Evolutionary conservation across 108 stramenopile genomes (phyloP), one percentile per base, ranked within the genome.

Genomic region (Conticribra guillardii): DNA sequence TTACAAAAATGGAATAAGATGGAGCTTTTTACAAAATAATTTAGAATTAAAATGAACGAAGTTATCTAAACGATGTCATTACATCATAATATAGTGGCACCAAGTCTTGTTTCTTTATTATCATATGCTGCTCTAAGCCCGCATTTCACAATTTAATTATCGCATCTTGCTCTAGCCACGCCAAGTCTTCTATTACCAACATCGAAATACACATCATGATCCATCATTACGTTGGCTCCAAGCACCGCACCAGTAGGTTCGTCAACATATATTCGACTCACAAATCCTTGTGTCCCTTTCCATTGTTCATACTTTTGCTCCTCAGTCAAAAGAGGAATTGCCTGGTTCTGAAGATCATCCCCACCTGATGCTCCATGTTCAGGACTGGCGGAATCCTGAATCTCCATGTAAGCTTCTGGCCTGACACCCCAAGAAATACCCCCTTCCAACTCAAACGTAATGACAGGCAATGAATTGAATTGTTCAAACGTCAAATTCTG

Each of bases 151-250:
- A 5, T 41, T 59, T 32, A 73, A 65, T 63, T 59, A 4, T 18
- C 14, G 65, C 73, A 73, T 18, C 18, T 62, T 16, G 76, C 68
- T 61, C 73, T 81, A 8, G 96, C 95, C 59, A 98, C 89, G 24
- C 96, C 96, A 19, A 97, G 46, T 46, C 81, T 80, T 54, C 71
- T 69, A 32, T 85, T 84, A 34, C 77, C 82, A 44, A 65, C 59
- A 62, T 98, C 96, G 65, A 96, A 98, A 18, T 95, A 74, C 15
- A 97, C 73, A 65, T 99, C 96, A 79, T 98, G 86, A 26, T 87
- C 91, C 56, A 83, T 71, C 96, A 98, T 96, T 34, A 94, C 89
- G 64, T 99, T 99, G 1, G 93, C 84, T 19, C 98, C 98, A 54
- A 99, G 68, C 8, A 99, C 98, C 4, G 90, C 92, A 19, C 98